Evolutionary conservation across 208 protist genomes (phyloP).

Genomic region (Porcisia deanei): DNA sequence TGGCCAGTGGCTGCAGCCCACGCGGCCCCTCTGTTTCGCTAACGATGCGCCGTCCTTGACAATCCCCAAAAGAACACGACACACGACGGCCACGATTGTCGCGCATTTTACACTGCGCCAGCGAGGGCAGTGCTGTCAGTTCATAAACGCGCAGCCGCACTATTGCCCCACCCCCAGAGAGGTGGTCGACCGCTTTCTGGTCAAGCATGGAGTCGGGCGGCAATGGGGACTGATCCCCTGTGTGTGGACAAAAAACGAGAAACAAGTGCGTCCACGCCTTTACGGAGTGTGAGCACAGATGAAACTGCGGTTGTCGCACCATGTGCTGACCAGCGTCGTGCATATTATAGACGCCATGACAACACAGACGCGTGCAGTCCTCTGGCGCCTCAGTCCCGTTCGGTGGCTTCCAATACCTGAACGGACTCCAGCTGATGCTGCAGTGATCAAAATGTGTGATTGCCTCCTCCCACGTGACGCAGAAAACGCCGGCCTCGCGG

Average conservation of each 20-base stretch:
- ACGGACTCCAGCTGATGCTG: conserved; percentile 79
- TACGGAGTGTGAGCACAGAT: conserved; percentile 56
- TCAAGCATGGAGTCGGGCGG: conserved; percentile 36
- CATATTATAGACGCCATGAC: conserved; percentile 50
- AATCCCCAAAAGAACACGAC: conserved; percentile 56
- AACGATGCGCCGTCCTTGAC: conserved; percentile 59
- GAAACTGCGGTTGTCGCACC: conserved; percentile 68
- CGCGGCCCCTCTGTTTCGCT: conserved; percentile 39
- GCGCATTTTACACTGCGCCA: conserved; percentile 37
- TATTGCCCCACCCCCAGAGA: conserved; percentile 19
- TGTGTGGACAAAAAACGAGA: conserved; percentile 69
- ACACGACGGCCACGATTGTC: conserved; percentile 19
- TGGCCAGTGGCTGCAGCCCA: conserved; percentile 40
- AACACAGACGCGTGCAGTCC: conserved; percentile 55
- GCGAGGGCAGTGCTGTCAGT: conserved; percentile 58
- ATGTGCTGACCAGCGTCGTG: conserved; percentile 19
- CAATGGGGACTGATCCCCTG: conserved; percentile 45
- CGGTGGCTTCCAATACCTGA: conserved; percentile 51
- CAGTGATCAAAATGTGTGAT: conserved; percentile 58
- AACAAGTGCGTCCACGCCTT: conserved; percentile 55
- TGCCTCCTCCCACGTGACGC: conserved; percentile 76
- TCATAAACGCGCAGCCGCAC: conserved; percentile 66
- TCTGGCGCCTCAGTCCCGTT: conserved; percentile 23
- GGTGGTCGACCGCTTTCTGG: conserved; percentile 1
- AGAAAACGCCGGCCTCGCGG: conserved; percentile 74